Conservation (phyloP, 805 yeast species). For the Hanseniaspora lindneri region DNA sequence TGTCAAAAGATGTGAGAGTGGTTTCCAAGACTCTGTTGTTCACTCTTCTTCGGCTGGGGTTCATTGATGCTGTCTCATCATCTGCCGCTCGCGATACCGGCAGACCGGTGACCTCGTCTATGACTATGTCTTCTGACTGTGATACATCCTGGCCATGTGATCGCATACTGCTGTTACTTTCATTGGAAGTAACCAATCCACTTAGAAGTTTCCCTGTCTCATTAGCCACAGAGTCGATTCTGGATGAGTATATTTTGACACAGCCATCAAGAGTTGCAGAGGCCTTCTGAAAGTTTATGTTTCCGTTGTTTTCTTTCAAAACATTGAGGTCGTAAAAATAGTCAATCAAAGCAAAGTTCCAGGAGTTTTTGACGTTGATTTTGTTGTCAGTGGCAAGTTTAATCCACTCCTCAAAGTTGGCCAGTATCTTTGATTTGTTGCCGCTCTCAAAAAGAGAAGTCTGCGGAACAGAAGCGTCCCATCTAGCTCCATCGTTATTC, state of each 20-base stretch:
- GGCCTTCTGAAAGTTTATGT: conserved; percentile 81
- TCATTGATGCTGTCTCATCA: conserved; percentile 24
- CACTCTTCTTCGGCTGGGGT: conserved; percentile 23
- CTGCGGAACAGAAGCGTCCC: too few relatives aligned
- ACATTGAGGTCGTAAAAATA: conserved; percentile 76
- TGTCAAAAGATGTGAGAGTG: conserved; percentile 41
- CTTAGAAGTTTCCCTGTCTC: conserved; percentile 77
- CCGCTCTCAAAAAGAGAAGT: conserved; percentile 21
- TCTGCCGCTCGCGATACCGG: conserved; percentile 21
- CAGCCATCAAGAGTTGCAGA: conserved; percentile 89
- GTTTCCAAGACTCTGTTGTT: conserved; percentile 30
- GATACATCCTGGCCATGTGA: conserved; percentile 20
- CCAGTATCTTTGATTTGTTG: conserved; percentile 34
- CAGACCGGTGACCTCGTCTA: conserved; percentile 29
- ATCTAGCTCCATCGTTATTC: neutral
- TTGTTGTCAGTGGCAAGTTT: conserved; percentile 72
- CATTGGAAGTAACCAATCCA: conserved; percentile 48
- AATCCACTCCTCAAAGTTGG: conserved; percentile 69
- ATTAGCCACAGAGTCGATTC: conserved; percentile 83
- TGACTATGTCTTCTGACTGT: conserved; percentile 23
- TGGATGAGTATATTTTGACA: conserved; percentile 78
- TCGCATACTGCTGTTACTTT: too few relatives aligned
- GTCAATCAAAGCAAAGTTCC: conserved; percentile 86
- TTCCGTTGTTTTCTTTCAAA: conserved; percentile 50
- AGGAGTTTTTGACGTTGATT: conserved; percentile 71